These are phyloP conservation scores for Triglochin maritima DNA, from an alignment of 106 monocot species.

Conservation along the genomic window DNA sequence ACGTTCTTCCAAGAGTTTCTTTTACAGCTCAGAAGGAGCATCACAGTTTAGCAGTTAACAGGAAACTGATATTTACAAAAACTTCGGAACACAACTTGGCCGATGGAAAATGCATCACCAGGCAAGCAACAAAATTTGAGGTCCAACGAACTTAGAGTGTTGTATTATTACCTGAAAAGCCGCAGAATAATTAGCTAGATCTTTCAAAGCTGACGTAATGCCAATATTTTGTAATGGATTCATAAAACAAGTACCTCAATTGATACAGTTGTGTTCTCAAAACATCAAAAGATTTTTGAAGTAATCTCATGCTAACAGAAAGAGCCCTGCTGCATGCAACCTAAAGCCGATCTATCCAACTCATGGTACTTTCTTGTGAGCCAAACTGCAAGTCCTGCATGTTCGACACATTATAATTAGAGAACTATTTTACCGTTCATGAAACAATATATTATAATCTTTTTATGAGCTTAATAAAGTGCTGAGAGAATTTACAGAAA, in stretches of 20 bases:
- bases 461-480: not conserved
- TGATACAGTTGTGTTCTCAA: no score
- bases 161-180: not conserved
- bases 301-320: not conserved
- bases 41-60: no score
- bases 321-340: not conserved
- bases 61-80: no score
- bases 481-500: conserved; percentile 34
- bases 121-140: not conserved
- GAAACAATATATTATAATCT: not conserved
- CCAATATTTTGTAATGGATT: no score
- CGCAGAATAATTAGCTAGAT: not conserved
- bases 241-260: no score
- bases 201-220: not conserved
- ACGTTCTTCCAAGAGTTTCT: no score
- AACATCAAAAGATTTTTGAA: no score
- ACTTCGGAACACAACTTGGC: not conserved
- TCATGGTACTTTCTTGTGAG: conserved; percentile 55
- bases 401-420: no score
- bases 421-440: not conserved
- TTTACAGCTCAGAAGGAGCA: no score
- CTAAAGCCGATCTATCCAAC: conserved; percentile 52
- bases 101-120: not conserved
- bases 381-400: conserved; percentile 69
- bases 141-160: not conserved